phyloP scores from a whole-genome alignment of 352 stramenopile genomes.

The Globisporangium nunn region DNA sequence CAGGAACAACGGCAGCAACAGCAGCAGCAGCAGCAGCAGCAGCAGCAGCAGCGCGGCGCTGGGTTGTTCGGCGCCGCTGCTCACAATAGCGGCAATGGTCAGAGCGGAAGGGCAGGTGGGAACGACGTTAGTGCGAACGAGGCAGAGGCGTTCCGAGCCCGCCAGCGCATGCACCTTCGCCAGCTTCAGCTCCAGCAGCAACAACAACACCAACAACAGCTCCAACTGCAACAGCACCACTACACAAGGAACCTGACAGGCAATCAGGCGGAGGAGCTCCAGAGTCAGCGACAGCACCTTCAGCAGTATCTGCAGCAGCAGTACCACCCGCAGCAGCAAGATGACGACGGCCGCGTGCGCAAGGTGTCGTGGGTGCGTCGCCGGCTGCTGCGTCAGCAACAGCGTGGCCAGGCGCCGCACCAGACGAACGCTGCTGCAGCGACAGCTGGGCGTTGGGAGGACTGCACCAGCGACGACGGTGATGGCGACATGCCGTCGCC shows the following conservation, averaged over 20 bases:
- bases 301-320: slow-evolving; percentile 5
- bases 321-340: not conserved
- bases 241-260: not conserved
- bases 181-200: slow-evolving; percentile 9
- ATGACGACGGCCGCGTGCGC: slow-evolving; percentile 25
- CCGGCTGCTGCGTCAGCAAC: slow-evolving; percentile 1
- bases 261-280: slow-evolving; percentile 15
- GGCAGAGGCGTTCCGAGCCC: slow-evolving; percentile 36
- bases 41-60: not conserved
- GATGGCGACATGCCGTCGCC: slow-evolving; percentile 16
- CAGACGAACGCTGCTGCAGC: not conserved
- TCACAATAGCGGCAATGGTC: too few species aligned
- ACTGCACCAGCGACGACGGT: slow-evolving; percentile 11
- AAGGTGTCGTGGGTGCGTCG: slow-evolving; percentile 31
- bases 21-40: not conserved
- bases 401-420: not conserved
- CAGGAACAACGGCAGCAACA: not conserved
- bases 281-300: slow-evolving; percentile 6
- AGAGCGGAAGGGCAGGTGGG: too few species aligned
- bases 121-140: slow-evolving; percentile 10
- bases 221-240: not conserved
- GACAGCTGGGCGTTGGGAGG: not conserved
- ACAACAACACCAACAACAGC: slow-evolving; percentile 10
- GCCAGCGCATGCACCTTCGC: slow-evolving; percentile 27
- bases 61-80: not conserved